Conservation (phyloP, 176 grass and related monocot species). For the Raddia guianensis region DNA sequence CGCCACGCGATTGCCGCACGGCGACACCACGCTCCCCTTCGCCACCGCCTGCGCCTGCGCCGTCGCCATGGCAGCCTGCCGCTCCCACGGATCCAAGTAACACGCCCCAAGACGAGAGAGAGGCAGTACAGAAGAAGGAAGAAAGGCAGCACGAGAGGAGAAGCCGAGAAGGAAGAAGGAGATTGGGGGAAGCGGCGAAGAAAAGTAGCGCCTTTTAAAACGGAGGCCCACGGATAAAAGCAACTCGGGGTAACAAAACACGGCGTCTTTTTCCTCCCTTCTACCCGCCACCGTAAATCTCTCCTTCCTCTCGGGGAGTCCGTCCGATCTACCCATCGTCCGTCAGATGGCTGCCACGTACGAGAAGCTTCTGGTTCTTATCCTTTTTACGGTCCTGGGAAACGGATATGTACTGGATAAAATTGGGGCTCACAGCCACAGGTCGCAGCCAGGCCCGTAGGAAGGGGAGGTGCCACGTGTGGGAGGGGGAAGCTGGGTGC, state of each 20-base stretch:
- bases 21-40: conserved; percentile 41
- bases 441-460: conserved; percentile 4
- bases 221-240: conserved; percentile 49
- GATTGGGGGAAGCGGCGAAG: conserved; percentile 50
- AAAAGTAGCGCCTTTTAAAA: conserved; percentile 52
- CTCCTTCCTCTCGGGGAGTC: not conserved
- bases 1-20: conserved; percentile 19
- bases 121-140: not conserved
- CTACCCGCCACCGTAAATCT: not conserved
- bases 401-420: conserved; percentile 49
- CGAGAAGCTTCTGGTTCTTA: not conserved
- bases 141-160: conserved; percentile 1
- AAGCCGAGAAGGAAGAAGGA: not conserved
- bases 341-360: conserved; percentile 9
- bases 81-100: conserved; percentile 5
- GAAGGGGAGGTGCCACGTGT: conserved; percentile 25
- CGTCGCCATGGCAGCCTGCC: conserved; percentile 49
- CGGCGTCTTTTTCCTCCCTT: not conserved
- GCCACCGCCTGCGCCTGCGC: conserved; percentile 57
- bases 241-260: conserved; percentile 31
- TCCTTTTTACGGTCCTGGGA: not conserved
- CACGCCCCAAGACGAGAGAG: not conserved
- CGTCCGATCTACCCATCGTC: not conserved
- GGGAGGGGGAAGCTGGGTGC: not conserved
- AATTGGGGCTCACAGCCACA: conserved; percentile 43